These are phyloP conservation scores for Galeopsis tetrahit DNA, from an alignment of 257 asterid genomes.

Conservation along the genomic window DNA sequence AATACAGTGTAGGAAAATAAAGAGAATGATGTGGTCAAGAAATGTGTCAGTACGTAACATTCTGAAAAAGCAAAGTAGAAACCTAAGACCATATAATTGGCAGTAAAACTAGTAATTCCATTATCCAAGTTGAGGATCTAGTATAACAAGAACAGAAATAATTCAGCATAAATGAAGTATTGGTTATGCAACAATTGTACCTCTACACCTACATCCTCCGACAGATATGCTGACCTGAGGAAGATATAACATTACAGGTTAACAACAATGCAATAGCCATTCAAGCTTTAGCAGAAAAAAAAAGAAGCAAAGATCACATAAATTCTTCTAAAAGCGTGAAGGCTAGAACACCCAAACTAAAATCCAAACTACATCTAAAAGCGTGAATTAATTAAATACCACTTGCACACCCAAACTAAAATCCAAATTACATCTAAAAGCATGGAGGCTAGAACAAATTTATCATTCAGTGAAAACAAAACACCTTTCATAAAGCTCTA, in stretches of 20 bases:
- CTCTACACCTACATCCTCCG: constrained; percentile 45
- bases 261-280: constrained; percentile 9
- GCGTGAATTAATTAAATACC: no score
- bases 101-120: constrained; percentile 15
- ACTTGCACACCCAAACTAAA: neutral
- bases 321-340: no score
- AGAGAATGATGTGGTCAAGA: neutral
- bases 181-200: constrained; percentile 30
- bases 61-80: constrained; percentile 14
- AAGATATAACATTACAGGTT: constrained; percentile 20
- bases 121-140: constrained; percentile 11
- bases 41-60: neutral
- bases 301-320: neutral
- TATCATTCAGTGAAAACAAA: constrained; percentile 2
- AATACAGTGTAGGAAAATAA: constrained; percentile 26
- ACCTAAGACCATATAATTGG: constrained; percentile 22
- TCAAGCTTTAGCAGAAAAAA: neutral
- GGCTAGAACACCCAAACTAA: no score
- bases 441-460: neutral
- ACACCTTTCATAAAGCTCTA: neutral
- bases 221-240: constrained; percentile 42
- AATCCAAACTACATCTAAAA: constrained; percentile 16
- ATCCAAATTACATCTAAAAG: constrained; percentile 11
- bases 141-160: neutral
- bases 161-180: neutral